Percentiles rank a stretch among this genome's conserved stretches.
phyloP scores from a whole-genome alignment of 2,329 filamentous ascomycete species.

The Thielaviopsis ethacetica region DNA sequence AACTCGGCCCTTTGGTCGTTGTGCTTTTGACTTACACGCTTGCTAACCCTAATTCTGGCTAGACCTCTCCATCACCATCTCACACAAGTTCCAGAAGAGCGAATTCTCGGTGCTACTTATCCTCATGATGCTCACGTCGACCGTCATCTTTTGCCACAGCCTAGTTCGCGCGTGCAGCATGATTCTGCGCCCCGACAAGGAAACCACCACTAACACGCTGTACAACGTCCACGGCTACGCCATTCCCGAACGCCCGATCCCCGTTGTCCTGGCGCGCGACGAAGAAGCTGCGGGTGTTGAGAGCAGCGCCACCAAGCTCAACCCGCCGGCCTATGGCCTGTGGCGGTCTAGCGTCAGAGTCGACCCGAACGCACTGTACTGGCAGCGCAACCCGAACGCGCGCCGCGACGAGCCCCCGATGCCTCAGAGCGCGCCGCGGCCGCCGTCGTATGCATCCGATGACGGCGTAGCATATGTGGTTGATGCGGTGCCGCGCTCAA shows the following conservation, averaged over 20 bases:
- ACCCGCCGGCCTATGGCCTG: conserved; percentile 71
- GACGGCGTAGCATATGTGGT: conserved; percentile 59
- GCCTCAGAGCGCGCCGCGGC: conserved; percentile 27
- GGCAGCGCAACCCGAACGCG: conserved; percentile 45
- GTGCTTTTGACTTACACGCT: neutral
- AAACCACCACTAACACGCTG: conserved; percentile 25
- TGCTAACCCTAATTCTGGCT: neutral
- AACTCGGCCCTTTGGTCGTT: neutral
- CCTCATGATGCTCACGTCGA: conserved; percentile 55
- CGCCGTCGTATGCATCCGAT: conserved; percentile 62
- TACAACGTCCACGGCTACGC: conserved; percentile 45
- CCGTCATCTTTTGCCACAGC: conserved; percentile 67
- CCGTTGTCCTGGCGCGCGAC: conserved; percentile 56
- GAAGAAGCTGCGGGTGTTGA: conserved; percentile 48
- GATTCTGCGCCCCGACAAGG: conserved; percentile 29
- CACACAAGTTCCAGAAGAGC: conserved; percentile 43
- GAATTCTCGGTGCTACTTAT: conserved; percentile 71
- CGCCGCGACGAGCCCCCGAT: conserved; percentile 14
- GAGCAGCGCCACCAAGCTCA: conserved; percentile 37
- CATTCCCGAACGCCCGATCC: conserved; percentile 57
- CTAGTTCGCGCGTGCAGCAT: conserved; percentile 58
- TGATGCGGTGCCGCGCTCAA: conserved; percentile 45
- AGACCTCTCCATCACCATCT: conserved; percentile 62
- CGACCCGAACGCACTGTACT: conserved; percentile 67
- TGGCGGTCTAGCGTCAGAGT: conserved; percentile 73